Percentiles rank a stretch among this genome's conserved stretches.
These are phyloP conservation scores for Phialemoniopsis sp. DNA, from an alignment of 2,329 filamentous ascomycete species.

Conservation along the genomic window DNA sequence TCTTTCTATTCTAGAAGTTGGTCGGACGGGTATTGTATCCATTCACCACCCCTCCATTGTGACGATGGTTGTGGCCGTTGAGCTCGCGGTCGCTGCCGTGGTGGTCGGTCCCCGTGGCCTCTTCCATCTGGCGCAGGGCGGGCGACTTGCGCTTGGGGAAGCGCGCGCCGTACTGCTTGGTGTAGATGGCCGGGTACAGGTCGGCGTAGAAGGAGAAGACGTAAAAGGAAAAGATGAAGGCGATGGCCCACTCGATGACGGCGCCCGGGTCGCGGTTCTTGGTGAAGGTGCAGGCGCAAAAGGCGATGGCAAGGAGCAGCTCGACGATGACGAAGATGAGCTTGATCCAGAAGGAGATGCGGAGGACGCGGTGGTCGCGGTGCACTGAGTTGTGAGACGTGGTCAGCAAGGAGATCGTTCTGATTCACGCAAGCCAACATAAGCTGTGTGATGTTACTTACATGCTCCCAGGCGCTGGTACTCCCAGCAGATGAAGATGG, in stretches of 20 bases:
- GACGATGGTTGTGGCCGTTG: not conserved
- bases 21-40: conserved; percentile 1
- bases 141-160: conserved; percentile 4
- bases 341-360: conserved; percentile 83
- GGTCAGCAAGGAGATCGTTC: not conserved
- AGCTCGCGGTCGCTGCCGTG: not conserved
- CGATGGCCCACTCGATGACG: conserved; percentile 73
- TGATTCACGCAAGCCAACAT: no score
- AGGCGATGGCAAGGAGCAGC: conserved; percentile 67
- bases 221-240: conserved; percentile 85
- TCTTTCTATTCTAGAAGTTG: no score
- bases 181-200: conserved; percentile 72
- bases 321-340: conserved; percentile 80
- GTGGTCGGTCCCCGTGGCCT: not conserved
- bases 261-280: conserved; percentile 62
- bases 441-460: conserved; percentile 25
- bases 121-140: not conserved
- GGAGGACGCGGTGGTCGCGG: conserved; percentile 69
- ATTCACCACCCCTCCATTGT: conserved; percentile 8
- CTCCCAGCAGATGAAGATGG: conserved; percentile 85
- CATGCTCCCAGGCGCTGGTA: conserved; percentile 80
- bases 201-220: conserved; percentile 84
- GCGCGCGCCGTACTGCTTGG: conserved; percentile 29
- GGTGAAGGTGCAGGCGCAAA: conserved; percentile 53
- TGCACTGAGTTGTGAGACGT: conserved; percentile 44